These are phyloP conservation scores for Cotoneaster glaucophyllus DNA, from an alignment of 306 rosid genomes.

Conservation along the genomic window DNA sequence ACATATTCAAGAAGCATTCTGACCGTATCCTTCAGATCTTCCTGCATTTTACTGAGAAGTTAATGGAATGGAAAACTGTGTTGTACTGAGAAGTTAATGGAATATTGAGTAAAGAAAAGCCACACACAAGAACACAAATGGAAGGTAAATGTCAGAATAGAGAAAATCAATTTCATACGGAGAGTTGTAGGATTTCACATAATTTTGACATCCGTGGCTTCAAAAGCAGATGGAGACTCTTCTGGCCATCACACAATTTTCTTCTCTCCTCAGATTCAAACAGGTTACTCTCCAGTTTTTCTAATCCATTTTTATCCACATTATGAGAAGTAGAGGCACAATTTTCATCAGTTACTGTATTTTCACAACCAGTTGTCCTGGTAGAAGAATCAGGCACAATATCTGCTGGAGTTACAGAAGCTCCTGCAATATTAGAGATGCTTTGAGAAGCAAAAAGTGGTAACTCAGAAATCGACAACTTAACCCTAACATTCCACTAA, in stretches of 20 bases:
- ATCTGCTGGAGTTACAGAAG: conserved; percentile 16
- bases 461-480: conserved; percentile 6
- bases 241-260: conserved; percentile 29
- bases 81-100: neutral
- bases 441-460: conserved; percentile 17
- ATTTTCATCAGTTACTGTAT: conserved; percentile 7
- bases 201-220: conserved; percentile 44
- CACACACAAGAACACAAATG: neutral
- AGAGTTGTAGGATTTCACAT: conserved; percentile 47
- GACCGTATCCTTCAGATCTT: conserved; percentile 30
- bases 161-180: conserved; percentile 37
- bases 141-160: neutral
- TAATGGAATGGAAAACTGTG: neutral
- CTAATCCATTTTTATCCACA: conserved; percentile 8
- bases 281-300: conserved; percentile 12
- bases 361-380: conserved; percentile 26
- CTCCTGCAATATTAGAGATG: conserved; percentile 41
- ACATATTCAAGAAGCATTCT: conserved; percentile 54
- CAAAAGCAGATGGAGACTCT: conserved; percentile 31
- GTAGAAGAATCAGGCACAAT: conserved; percentile 20
- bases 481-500: conserved; percentile 14
- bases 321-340: conserved; percentile 13
- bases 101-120: neutral
- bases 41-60: conserved; percentile 39
- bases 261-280: conserved; percentile 26